Base-by-base conservation (phyloP, 2,329 filamentous ascomycete genomes). In the Chaetomium sp. region DNA sequence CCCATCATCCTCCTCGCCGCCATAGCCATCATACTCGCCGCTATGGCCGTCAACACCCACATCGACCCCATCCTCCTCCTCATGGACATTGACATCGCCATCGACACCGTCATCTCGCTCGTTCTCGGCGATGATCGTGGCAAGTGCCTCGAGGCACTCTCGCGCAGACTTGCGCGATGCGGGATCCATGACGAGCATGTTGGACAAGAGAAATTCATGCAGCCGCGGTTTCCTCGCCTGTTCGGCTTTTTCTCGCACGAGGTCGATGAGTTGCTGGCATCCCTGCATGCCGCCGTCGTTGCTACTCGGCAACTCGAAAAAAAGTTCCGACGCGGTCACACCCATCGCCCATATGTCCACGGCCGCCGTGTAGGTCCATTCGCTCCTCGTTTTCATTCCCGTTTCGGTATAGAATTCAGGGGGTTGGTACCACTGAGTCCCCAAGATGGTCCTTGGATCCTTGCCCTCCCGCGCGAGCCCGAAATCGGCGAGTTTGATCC, bases 331-430 rank as follows among this genome's bases (percentile, higher is more conserved):
- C 9, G 33, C 23, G 9, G 53, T 49, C 21, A 60, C 23, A 16
- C 49, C 57, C 10, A 60, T 49, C 5, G 57, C 42, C 49, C 57
- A 60, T 6, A 60, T 51, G 29, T 60, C 57, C 27, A 53, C 57
- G 2, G 23, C 45, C 7, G 33, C 10, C n/a, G 49, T 27, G 49
- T 60, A 53, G n/a, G n/a, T n/a, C n/a, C n/a, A n/a, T n/a, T n/a
- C n/a, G n/a, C n/a, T n/a, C n/a, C n/a, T n/a, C n/a, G n/a, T n/a
- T n/a, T n/a, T n/a, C n/a, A n/a, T n/a, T n/a, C 0, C 10, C 12
- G 6, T 13, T n/a, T 25, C 49, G 21, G 8, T n/a, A 12, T 38
- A 3, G 27, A 60, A 13, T 13, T 60, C 57, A 13, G 57, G 57
- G 5, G 57, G 16, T 2, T 27, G n/a, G 27, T 42, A 53, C 13